Base-by-base conservation (phyloP, 1,284 basidiomycete species). In the Cutaneotrichosporon sp. region DNA sequence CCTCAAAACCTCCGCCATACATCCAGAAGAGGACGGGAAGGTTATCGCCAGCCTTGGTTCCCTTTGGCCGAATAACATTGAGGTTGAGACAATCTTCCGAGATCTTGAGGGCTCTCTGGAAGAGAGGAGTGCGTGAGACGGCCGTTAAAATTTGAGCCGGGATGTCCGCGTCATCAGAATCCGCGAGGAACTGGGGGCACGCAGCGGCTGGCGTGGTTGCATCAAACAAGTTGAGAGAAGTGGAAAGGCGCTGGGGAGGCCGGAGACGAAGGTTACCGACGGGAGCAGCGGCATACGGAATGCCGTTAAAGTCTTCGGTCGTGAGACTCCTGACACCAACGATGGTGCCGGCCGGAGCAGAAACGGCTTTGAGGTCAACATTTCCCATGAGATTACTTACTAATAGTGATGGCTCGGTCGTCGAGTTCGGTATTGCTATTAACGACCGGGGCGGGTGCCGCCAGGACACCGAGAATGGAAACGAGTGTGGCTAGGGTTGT, bases 261-360 rank as follows among this genome's bases (percentile, higher is more conserved):
- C 80, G 82, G 22, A 68, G 67, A 32, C 70, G 66, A 22, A 61
- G 59, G 30, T 56, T 46, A 10, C 64, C 66, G 18, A 59, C 36
- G 18, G 69, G 88, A 8, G 87, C 81, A 64, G 85, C 77, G 14
- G 86, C 88, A 66, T 84, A 90, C 1, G 87, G 88, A 52, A 90
- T 85, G 1, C 88, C 88, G 5, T 57, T 60, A 22, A 61, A 69
- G 49, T 34, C 55, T 47, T 68, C 64, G 18, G 53, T 63, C n/a
- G 8, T 32, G 34, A 40, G 34, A 40, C n/a, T 6, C 30, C 40
- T 32, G 5, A 22, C 50, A 22, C 67, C 67, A 38, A 64, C 55
- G 21, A 68, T 30, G 30, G 34, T 59, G 26, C 67, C 67, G 14
- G 67, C 67, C 1, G 67, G 67, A 11, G 52, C 32, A 30, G 50